Conservation (phyloP, 192 early-diverging fungal species). For the Coemansia sp. region DNA sequence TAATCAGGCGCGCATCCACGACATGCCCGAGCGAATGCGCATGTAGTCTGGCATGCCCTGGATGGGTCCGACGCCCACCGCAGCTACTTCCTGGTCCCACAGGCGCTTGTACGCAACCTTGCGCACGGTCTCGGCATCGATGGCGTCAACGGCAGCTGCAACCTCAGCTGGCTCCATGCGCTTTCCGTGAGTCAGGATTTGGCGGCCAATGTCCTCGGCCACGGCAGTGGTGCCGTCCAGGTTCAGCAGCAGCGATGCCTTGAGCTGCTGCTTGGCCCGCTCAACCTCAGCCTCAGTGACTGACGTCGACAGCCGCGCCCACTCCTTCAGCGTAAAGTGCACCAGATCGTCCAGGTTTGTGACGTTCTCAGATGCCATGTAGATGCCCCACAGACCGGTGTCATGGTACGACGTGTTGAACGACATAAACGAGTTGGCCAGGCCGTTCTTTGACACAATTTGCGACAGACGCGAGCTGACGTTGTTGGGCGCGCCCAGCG, state of each 20-base stretch:
- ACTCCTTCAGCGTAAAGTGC: constrained; percentile 89
- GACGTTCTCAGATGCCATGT: constrained; percentile 83
- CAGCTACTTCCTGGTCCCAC: constrained; percentile 82
- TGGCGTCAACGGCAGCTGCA: constrained; percentile 78
- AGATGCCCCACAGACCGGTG: constrained; percentile 96
- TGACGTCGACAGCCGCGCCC: constrained; percentile 80
- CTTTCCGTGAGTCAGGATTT: constrained; percentile 89
- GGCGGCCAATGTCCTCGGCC: constrained; percentile 97
- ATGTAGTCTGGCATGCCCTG: constrained; percentile 89
- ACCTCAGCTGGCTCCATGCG: constrained; percentile 87
- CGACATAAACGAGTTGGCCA: constrained; percentile 98
- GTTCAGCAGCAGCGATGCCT: constrained; percentile 85
- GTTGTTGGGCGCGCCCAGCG: constrained; percentile 84
- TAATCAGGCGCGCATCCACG: constrained; percentile 68
- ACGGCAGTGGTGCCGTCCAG: constrained; percentile 94
- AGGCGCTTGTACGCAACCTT: constrained; percentile 85
- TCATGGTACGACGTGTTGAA: constrained; percentile 99
- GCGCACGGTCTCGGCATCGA: constrained; percentile 84
- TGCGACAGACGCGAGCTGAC: constrained; percentile 83
- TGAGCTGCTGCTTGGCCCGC: constrained; percentile 98
- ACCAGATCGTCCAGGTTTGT: constrained; percentile 82
- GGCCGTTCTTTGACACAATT: constrained; percentile 74
- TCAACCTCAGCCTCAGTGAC: constrained; percentile 90
- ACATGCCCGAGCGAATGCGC: constrained; percentile 84
- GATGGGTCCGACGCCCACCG: constrained; percentile 84